A percentile compares a stretch with the other conserved stretches of the same genome.
phyloP scores from a whole-genome alignment of 129 eudicot species.

The Oenanthe sinensis region DNA sequence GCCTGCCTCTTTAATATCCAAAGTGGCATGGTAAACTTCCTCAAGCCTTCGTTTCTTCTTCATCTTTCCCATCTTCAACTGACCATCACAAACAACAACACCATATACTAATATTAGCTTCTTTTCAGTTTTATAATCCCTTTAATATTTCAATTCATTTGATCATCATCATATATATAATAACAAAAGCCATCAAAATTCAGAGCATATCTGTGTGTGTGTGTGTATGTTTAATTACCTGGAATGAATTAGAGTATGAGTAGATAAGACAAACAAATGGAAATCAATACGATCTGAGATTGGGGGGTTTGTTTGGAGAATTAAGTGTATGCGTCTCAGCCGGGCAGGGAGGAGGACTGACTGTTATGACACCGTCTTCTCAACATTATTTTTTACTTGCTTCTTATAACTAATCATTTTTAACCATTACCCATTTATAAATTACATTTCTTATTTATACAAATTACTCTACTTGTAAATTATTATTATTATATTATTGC shows the following conservation, averaged over 20 bases:
- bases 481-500: too few relatives aligned
- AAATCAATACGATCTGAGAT: background rate
- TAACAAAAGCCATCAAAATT: background rate
- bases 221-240: background rate
- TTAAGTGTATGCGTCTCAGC: too few relatives aligned
- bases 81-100: background rate
- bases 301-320: too few relatives aligned
- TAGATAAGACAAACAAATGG: background rate
- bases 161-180: background rate
- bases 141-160: too few relatives aligned
- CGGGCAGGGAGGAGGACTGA: too few relatives aligned
- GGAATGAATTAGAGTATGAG: background rate
- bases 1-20: constrained; percentile 14
- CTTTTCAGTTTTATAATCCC: too few relatives aligned
- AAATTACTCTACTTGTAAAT: too few relatives aligned
- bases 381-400: too few relatives aligned
- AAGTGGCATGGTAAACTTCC: constrained; percentile 35
- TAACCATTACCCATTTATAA: too few relatives aligned
- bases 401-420: too few relatives aligned
- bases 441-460: too few relatives aligned
- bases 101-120: too few relatives aligned
- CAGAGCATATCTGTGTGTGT: background rate
- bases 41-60: constrained; percentile 24
- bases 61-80: background rate
- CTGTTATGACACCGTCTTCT: background rate